Evolutionary conservation across 768 basidiomycete genomes (phyloP).

Genomic region (Boletus huronensis): DNA sequence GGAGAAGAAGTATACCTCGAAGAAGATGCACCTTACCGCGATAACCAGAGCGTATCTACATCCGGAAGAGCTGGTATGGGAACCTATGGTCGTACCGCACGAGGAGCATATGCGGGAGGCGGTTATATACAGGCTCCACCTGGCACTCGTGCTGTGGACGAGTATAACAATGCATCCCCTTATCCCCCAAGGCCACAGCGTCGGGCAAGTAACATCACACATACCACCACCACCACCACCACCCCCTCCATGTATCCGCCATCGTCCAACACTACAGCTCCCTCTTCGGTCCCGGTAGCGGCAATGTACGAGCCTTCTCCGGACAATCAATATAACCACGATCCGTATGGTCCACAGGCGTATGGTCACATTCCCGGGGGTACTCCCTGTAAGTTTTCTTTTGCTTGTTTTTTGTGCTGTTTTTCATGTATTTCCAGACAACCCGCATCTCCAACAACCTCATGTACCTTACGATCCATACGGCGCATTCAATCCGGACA

Average conservation of each 20-base stretch:
- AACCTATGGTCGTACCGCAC: constrained; percentile 32
- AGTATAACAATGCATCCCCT: constrained; percentile 56
- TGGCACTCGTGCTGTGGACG: constrained; percentile 71
- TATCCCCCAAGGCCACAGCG: constrained; percentile 44
- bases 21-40: constrained; percentile 39
- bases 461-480: constrained; percentile 53
- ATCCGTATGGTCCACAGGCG: constrained; percentile 29
- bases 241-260: constrained; percentile 39
- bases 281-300: constrained; percentile 3
- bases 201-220: constrained; percentile 38
- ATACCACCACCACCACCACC: constrained; percentile 39
- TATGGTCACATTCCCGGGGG: constrained; percentile 56
- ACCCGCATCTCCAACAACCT: constrained; percentile 49
- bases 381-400: constrained; percentile 47
- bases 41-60: constrained; percentile 26
- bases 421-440: constrained; percentile 40
- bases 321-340: constrained; percentile 22
- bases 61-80: constrained; percentile 23
- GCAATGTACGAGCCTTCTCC: constrained; percentile 21
- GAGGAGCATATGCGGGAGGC: constrained; percentile 38
- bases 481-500: constrained; percentile 36
- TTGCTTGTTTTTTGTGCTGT: not conserved
- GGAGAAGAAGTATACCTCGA: constrained; percentile 56
- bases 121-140: constrained; percentile 64
- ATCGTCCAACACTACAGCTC: constrained; percentile 25